phyloP scores from a whole-genome alignment of 176 grass and related monocot species.

The Pharus latifolius region DNA sequence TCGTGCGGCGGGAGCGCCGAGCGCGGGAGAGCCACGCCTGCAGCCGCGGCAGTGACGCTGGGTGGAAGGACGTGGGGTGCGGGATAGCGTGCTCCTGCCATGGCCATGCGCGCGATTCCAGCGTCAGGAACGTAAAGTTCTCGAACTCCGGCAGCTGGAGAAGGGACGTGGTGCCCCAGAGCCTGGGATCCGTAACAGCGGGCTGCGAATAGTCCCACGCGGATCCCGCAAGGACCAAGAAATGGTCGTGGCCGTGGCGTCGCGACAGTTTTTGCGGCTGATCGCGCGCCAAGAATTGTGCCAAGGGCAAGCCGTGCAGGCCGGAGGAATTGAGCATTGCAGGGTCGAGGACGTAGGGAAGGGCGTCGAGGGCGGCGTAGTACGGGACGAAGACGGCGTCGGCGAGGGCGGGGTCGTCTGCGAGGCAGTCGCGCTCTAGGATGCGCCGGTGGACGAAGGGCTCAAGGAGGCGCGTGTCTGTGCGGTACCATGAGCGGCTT shows the following conservation, averaged over 20 bases:
- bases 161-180: slow-evolving; percentile 39
- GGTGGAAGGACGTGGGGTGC: slow-evolving; percentile 43
- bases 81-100: slow-evolving; percentile 64
- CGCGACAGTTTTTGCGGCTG: not conserved
- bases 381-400: slow-evolving; percentile 38
- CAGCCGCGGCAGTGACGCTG: slow-evolving; percentile 25
- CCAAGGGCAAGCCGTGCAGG: slow-evolving; percentile 11
- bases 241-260: slow-evolving; percentile 27
- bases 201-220: slow-evolving; percentile 32
- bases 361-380: slow-evolving; percentile 32
- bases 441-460: slow-evolving; percentile 34
- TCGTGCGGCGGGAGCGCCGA: slow-evolving; percentile 12
- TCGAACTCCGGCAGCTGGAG: slow-evolving; percentile 27
- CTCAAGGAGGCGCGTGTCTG: slow-evolving; percentile 36
- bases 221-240: slow-evolving; percentile 18
- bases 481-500: slow-evolving; percentile 27
- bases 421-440: slow-evolving; percentile 29
- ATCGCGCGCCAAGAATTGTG: slow-evolving; percentile 1
- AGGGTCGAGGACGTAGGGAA: slow-evolving; percentile 12
- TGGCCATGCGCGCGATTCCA: slow-evolving; percentile 38
- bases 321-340: not conserved
- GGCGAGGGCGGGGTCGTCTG: not conserved
- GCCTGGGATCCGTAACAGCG: not conserved
- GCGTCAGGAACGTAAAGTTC: slow-evolving; percentile 36
- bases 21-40: slow-evolving; percentile 47